Evolutionary conservation across 345 rosid genomes (phyloP), one percentile per base, ranked within the genome.

Genomic region (Microthlaspi erraticum): DNA sequence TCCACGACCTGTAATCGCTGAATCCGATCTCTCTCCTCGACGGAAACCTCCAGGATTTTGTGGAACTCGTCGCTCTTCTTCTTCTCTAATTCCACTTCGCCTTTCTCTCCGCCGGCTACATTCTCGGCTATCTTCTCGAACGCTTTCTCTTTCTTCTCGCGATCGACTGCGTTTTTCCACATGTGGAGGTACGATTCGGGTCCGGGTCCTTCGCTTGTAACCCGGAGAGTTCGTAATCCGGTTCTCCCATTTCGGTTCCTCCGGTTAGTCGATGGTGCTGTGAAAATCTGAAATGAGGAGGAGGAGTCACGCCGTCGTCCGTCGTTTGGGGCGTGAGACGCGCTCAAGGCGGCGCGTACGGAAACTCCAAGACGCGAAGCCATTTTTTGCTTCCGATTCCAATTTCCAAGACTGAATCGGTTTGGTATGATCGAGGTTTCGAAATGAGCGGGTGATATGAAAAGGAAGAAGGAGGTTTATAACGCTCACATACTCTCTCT

Each of bases 1-100:
- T 93, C 97, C 5, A 93, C 71, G 31, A 93, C 96, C 81, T 90
- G 97, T 85, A 87, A 70, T 48, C 88, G 63, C 83, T 87, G 98
- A 74, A 83, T 75, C 56, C 92, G 84, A 71, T 93, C 96, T 45
- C 98, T 83, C 70, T 93, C 93, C 34, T 93, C 93, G 37, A 49
- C 81, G 0, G 93, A 79, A 51, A 84, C 87, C 4, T 88, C 85
- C 17, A 93, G 68, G 14, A 93, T 85, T 86, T 81, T 93, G 74
- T 70, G 34, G 45, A 93, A 93, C 58, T 90, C 96, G 78, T 78
- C 88, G 66, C 49, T 90, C 86, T 87, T 93, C 86, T 87, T 93
- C 89, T 83, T 81, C 74, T 81, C 86, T 70, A 88, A 54, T 7
- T 83, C 82, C 57, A 67, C 85, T 10, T 9, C 44, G 1, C 41